Base-by-base conservation (phyloP, 208 protist species). In the Leptomonas pyrrhocoris region DNA sequence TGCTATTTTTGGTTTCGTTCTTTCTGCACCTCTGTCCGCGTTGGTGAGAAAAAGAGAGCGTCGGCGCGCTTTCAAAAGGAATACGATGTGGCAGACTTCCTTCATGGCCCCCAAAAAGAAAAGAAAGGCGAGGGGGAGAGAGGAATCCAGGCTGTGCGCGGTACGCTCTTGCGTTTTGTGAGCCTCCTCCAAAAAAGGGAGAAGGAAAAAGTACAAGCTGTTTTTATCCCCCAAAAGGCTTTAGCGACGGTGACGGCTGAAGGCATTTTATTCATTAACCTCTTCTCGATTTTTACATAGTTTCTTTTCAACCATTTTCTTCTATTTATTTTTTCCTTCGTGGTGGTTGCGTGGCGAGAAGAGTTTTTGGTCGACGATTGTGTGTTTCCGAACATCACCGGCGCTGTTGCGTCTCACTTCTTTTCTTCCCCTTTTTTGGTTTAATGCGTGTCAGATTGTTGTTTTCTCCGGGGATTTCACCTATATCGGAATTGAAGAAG, bases 381-480 rank as follows among this genome's bases (percentile, higher is more conserved):
- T 55, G 60, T 65, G 60, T 65, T 65, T 65, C 19, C 55, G 60
- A 65, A 65, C 60, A 43, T 30, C 60, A 50, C 16, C 50, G 40
- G 25, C 25, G 21, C 42, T n/a, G 45, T 59, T 30, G 9, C 38
- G 21, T 74, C 51, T 63, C 19, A 60, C 28, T 45, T 54, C 49
- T 43, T 48, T 64, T 57, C 5, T 48, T 55, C 64, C 27, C 3
- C 28, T 53, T n/a, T 28, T 49, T 40, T 43, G 18, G n/a, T 38
- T 38, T 9, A 38, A 38, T 3, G 3, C 9, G 3, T 38, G 34
- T 9, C 34, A 38, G 34, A 38, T 12, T 38, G 34, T 38, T 38
- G 34, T 38, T 38, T n/a, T n/a, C n/a, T n/a, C n/a, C n/a, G n/a
- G n/a, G n/a, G n/a, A n/a, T n/a, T n/a, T n/a, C n/a, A n/a, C n/a